These are phyloP conservation scores for Fusarium staphyleae DNA, from an alignment of 2,329 filamentous ascomycete genomes.

Conservation along the genomic window DNA sequence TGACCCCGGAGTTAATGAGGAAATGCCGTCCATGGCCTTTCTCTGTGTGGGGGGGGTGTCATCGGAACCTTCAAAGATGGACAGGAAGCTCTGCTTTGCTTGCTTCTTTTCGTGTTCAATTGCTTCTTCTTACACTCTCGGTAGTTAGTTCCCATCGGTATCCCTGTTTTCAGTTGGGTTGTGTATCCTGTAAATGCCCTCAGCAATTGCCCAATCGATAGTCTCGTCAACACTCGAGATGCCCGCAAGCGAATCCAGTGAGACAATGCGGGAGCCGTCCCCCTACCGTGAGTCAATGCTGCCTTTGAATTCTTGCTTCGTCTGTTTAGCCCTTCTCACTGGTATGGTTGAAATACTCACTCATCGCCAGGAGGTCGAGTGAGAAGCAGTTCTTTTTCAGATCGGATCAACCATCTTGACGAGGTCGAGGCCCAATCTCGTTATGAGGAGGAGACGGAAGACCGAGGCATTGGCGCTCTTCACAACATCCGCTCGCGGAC, in stretches of 20 bases:
- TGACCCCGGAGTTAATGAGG: constrained; percentile 11
- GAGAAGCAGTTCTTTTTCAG: constrained; percentile 36
- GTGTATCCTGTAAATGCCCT: constrained; percentile 29
- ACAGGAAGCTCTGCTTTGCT: constrained; percentile 16
- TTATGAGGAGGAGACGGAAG: constrained; percentile 52
- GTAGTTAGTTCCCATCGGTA: background rate
- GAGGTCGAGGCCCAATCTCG: constrained; percentile 51
- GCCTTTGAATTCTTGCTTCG: background rate
- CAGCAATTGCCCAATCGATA: constrained; percentile 4
- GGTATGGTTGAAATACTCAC: constrained; percentile 21
- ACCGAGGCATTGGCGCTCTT: constrained; percentile 45
- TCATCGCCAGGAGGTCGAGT: constrained; percentile 33
- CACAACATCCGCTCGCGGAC: constrained; percentile 47
- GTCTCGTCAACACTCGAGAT: constrained; percentile 20
- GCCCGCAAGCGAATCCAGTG: constrained; percentile 39
- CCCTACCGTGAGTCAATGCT: constrained; percentile 37
- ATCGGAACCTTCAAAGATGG: constrained; percentile 26
- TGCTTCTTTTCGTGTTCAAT: constrained; percentile 1
- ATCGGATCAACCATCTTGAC: constrained; percentile 41
- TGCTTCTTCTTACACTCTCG: constrained; percentile 5
- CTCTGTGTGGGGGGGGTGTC: constrained; percentile 13
- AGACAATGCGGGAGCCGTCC: constrained; percentile 39
- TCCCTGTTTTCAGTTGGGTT: constrained; percentile 1
- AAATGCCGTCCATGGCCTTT: constrained; percentile 9
- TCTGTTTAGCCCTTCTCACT: background rate